Evolutionary conservation across 805 yeast species (phyloP), one percentile per base, ranked within the genome.

Genomic region (Suhomyces kilbournensis): DNA sequence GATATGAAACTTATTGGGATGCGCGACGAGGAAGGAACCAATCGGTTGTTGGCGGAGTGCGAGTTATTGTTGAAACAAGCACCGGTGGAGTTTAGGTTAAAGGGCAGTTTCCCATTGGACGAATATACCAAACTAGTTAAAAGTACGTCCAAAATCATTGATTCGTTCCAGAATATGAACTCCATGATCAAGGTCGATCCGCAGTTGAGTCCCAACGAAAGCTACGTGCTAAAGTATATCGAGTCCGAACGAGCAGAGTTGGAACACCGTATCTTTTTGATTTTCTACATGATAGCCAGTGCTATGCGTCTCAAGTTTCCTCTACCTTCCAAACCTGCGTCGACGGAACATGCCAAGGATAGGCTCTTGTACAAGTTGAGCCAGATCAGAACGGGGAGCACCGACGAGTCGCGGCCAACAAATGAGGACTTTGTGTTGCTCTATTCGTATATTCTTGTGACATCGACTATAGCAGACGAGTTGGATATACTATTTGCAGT

Each of bases 341-440:
- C 89, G 0, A 85, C 90, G 0, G 88, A 81, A 43, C 88, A 85
- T 62, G 85, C 94, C 0, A 81, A 84, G 58, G 89, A 85, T 55
- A 67, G 91, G 32, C 74, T 89, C 72, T 73, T 88, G 56, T 79
- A 75, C 45, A 88, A 86, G 58, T 71, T 88, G 56, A 83, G 80
- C 54, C 83, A 81, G 53, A 80, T 84, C 17, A 69, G 94, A 48
- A 57, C 67, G 32, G 53, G 53, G 26, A 53, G 59, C 17, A 44
- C 46, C 34, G 49, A 15, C 57, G 60, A 35, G 66, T 68, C 70
- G 42, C 55, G 62, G 17, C 63, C 83, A 42, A 71, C 78, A 9
- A 86, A 86, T 60, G 88, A 86, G 55, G 96, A 89, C 59, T 89
- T 87, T 63, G 90, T 89, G 19, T 68, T 89, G 59, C 75, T 89